Conservation (phyloP, 768 basidiomycete genomes). For the Cantharellus cinnabarinus region DNA sequence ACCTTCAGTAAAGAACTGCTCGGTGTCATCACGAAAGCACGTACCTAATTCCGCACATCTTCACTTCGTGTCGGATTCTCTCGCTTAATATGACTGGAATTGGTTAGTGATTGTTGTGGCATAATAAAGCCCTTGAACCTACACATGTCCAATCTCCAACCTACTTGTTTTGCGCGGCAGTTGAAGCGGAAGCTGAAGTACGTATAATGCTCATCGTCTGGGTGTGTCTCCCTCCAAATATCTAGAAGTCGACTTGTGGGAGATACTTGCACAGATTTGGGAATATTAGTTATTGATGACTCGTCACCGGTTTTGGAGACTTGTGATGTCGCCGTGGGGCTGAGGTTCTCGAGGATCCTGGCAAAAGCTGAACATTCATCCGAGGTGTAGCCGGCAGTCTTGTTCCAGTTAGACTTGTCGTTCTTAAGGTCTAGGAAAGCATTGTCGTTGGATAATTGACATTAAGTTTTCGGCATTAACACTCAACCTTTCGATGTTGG, state of each 20-base stretch:
- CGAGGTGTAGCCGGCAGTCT: conserved; percentile 68
- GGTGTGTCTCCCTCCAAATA: conserved; percentile 57
- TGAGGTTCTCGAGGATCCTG: conserved; percentile 34
- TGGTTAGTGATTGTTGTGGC: background rate
- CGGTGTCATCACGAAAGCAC: background rate
- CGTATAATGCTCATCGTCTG: conserved; percentile 50
- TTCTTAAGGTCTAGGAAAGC: conserved; percentile 38
- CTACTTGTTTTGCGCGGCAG: conserved; percentile 57
- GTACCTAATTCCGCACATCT: conserved; percentile 67
- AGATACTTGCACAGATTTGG: background rate
- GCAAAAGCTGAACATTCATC: conserved; percentile 59
- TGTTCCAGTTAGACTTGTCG: conserved; percentile 65
- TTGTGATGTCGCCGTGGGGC: conserved; percentile 14
- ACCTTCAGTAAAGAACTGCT: background rate
- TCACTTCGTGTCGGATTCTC: conserved; percentile 38
- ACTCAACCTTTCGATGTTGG: conserved; percentile 44
- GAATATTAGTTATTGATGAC: background rate
- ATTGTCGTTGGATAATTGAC: background rate
- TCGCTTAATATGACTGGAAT: conserved; percentile 53
- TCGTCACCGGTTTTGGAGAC: conserved; percentile 8
- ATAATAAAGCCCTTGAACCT: conserved; percentile 7
- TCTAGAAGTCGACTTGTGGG: conserved; percentile 36
- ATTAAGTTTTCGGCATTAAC: background rate
- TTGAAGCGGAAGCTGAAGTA: conserved; percentile 75
- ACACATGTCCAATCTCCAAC: conserved; percentile 83